Base-by-base conservation (phyloP, 2,329 filamentous ascomycete genomes). In the Fusarium zealandicum region DNA sequence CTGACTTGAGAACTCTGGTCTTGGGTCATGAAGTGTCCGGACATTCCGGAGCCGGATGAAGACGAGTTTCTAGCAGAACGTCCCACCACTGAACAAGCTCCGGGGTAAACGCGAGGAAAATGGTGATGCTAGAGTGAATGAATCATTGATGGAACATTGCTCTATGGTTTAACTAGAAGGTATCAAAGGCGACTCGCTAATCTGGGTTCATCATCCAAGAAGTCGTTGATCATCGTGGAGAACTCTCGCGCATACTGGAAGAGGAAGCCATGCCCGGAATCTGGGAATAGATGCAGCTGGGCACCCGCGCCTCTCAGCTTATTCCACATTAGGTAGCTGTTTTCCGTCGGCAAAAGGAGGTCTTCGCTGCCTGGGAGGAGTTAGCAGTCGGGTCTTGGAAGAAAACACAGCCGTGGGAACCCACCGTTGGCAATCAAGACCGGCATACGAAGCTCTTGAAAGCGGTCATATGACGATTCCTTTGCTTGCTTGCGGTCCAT, bases 361-460 rank as follows among this genome's bases (percentile, higher is more conserved):
- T 73, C 74, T 37, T 75, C 61, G 45, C 67, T 68, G 39, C 74
- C 70, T 74, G 11, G 2, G 17, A 5, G 20, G 14, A 28, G 58
- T 58, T 11, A 51, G 42, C 9, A 14, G 22, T 9, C 11, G 11
- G 11, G 6, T 2, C 4, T 2, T 25, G 3, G 10, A 22, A 2
- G 12, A 28, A 17, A 22, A 5, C 17, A 47, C 10, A 9, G 14
- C 3, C 7, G 5, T 10, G 3, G 8, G 6, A 16, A 61, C 72
- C 64, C 63, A 75, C 74, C 74, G 52, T 73, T 74, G n/a, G 71
- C 70, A 45, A 76, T 71, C 25, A 76, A 46, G 1, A 76, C 71
- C 2, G 74, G 74, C 40, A 76, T 59, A 25, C 57, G 55, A 25
- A 77, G 64, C 62, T 72, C 67, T 6, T 66, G 54, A 17, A 76